Base-by-base conservation (phyloP, 2,329 filamentous ascomycete genomes). In the Sphaerulina populicola region DNA sequence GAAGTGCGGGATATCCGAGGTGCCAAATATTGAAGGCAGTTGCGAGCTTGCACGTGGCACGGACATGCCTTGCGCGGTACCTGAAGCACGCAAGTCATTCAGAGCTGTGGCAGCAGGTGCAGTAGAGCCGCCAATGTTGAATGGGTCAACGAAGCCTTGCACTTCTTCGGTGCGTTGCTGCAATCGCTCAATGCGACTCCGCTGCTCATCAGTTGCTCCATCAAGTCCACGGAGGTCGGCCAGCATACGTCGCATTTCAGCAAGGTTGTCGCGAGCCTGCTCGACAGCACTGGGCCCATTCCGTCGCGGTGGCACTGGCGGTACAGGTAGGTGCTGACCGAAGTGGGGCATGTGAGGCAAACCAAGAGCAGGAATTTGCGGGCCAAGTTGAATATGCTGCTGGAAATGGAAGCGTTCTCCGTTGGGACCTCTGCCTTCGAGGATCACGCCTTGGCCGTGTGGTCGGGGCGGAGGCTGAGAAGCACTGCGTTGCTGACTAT, bases 141-240 rank as follows among this genome's bases (percentile, higher is more conserved):
- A 52, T 0, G 63, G 64, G 47, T 66, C 64, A 44, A 66, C 63
- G 50, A 66, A 66, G 35, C 58, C 51, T 35, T 64, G 59, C 23
- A 66, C 49, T 21, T 53, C 54, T 36, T 57, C 54, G 6, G 55
- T 58, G 10, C 60, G 51, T 45, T 59, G 52, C 52, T 63, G 51
- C 18, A 66, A 39, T 15, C 52, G 38, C 7, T 49, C 52, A 33
- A 64, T 56, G 8, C 60, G 55, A 9, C 29, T 50, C 9, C 55
- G 52, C 33, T 58, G 51, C 29, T 65, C 59, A 33, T 63, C 60
- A 11, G 49, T 53, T 7, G 45, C 42, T 18, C 40, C 53, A 30
- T 54, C 51, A 7, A 52, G 33, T 10, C 21, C 52, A 12, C 61
- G 57, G 42, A 66, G 56, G 31, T 64, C 59, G n/a, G 57, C 58